Base-by-base conservation (phyloP, 2,329 filamentous ascomycete species). In the Dactylellina parvicollis region DNA sequence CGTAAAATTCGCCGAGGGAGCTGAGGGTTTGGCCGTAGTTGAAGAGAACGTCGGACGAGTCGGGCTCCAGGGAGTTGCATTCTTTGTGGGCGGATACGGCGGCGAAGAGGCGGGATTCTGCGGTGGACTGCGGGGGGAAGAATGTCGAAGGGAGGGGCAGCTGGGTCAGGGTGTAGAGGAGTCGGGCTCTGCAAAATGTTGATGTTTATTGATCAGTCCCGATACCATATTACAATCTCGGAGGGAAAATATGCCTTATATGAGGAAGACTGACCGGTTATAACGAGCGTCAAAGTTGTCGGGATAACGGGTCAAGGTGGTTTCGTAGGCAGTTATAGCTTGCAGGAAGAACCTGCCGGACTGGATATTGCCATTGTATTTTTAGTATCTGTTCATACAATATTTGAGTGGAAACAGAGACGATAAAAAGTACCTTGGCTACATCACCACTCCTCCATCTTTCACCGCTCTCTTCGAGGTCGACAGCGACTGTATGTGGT, bases 401-500 rank as follows among this genome's bases (percentile, higher is more conserved):
- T 12, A 12, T 1, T 36, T n/a, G 5, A 3, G 14, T 16, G 28
- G 40, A 47, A 56, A 36, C 20, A 26, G n/a, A 47, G 7, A 44
- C 24, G n/a, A 54, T 5, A 36, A 14, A 26, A 34, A 28, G 24
- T 52, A 76, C 76, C 70, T 77, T 77, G 9, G 62, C 47, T 4
- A 76, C 76, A 62, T 78, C 77, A 10, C 75, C 76, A 16, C 76
- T 73, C 30, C 70, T 74, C 77, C 77, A 78, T 50, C 77, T 74
- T 44, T 78, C 77, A 20, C 77, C 77, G 47, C 76, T 77, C 60
- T 78, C 76, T 61, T 78, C 76, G 34, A 75, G 64, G 32, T 76
- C 76, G 32, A 77, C 65, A 9, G 76, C 77, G 32, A 70, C 77
- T 78, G 24, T 46, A 42, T 9, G 8, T 24, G 24, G 12, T 47